phyloP scores from a whole-genome alignment of 2,329 filamentous ascomycete species.

The Trichoderma hamatum region DNA sequence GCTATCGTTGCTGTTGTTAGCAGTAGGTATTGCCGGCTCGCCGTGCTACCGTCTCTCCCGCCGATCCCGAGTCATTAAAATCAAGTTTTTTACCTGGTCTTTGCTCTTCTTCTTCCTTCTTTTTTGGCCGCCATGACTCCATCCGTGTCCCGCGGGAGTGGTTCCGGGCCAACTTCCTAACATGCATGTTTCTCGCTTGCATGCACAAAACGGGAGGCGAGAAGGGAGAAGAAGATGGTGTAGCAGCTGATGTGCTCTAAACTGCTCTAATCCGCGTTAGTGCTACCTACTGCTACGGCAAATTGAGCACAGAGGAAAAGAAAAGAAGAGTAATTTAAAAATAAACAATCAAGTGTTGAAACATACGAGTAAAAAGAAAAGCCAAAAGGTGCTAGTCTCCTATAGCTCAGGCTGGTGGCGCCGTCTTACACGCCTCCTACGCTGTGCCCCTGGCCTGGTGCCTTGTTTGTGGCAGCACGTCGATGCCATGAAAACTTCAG shows the following conservation, averaged over 20 bases:
- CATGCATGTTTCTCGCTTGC: background rate
- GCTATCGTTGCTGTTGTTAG: background rate
- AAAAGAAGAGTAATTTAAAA: background rate
- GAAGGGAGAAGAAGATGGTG: background rate
- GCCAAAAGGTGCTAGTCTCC: background rate
- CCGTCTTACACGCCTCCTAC: conserved; percentile 8
- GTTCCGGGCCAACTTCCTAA: conserved; percentile 17
- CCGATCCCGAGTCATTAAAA: conserved; percentile 21
- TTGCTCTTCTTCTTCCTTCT: background rate
- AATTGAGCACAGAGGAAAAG: background rate
- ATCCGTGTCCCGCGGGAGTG: conserved; percentile 12
- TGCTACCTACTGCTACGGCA: background rate
- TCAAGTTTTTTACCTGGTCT: background rate
- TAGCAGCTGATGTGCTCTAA: background rate
- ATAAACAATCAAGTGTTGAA: background rate
- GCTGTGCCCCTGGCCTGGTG: background rate
- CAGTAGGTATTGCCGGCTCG: background rate
- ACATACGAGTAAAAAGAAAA: background rate
- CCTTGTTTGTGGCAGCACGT: background rate
- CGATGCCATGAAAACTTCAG: background rate
- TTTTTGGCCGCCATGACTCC: conserved; percentile 7
- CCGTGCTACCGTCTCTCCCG: conserved; percentile 9
- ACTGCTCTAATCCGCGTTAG: background rate
- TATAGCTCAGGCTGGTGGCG: background rate
- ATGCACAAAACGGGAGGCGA: background rate